Conservation (phyloP, 2,329 filamentous ascomycete species). For the Didymella keratinophila region DNA sequence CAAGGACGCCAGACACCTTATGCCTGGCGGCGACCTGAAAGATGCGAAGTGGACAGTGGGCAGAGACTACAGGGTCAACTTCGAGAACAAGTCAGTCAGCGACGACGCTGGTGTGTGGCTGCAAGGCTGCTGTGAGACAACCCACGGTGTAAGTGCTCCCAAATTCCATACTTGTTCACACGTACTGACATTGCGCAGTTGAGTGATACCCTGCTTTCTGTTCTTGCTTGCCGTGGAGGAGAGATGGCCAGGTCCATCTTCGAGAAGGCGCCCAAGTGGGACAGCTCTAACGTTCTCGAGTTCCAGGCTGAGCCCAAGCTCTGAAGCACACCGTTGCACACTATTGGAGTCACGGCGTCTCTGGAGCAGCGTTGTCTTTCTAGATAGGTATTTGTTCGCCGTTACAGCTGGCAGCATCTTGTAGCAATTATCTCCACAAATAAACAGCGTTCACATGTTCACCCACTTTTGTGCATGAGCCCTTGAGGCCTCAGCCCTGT, state of each 20-base stretch:
- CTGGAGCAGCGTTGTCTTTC: slow-evolving; percentile 1
- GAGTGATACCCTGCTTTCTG: slow-evolving; percentile 82
- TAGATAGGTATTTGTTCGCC: not conserved
- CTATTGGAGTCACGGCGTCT: slow-evolving; percentile 6
- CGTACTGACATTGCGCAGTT: slow-evolving; percentile 57
- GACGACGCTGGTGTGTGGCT: slow-evolving; percentile 83
- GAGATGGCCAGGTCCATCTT: slow-evolving; percentile 83
- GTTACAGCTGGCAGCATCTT: slow-evolving; percentile 1
- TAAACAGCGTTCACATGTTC: slow-evolving; percentile 4
- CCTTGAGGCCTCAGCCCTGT: not conserved
- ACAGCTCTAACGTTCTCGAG: slow-evolving; percentile 35
- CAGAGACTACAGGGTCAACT: slow-evolving; percentile 80
- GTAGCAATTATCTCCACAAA: slow-evolving; percentile 12
- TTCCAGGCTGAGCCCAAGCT: slow-evolving; percentile 27
- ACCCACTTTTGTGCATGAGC: slow-evolving; percentile 1
- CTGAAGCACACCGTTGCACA: not conserved
- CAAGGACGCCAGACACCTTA: slow-evolving; percentile 67
- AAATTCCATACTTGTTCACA: not conserved
- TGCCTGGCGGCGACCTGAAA: slow-evolving; percentile 61
- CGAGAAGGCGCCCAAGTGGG: slow-evolving; percentile 47
- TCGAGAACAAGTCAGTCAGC: slow-evolving; percentile 73
- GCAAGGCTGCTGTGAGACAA: slow-evolving; percentile 92
- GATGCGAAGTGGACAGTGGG: slow-evolving; percentile 69
- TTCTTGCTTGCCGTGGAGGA: slow-evolving; percentile 76
- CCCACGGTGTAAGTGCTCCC: slow-evolving; percentile 78